Base-by-base conservation (phyloP, 352 stramenopile genomes). In the Phytopythium helicoides region DNA sequence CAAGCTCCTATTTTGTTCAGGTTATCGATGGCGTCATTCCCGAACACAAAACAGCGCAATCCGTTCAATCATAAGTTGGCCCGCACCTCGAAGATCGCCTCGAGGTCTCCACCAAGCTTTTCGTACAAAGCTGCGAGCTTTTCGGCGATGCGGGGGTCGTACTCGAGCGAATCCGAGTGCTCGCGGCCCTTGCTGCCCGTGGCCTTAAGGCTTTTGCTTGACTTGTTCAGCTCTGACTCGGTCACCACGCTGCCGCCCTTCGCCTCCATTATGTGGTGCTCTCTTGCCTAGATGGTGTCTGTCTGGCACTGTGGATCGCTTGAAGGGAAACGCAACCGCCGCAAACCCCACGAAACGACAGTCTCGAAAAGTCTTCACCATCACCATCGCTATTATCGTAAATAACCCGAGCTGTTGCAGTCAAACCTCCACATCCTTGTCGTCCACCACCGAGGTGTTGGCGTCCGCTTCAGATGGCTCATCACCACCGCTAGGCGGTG, bases 151-250 rank as follows among this genome's bases (percentile, higher is more conserved):
- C 58, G 56, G 5, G 68, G 34, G 35, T 92, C 82, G 55, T 72
- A 89, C 46, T 89, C 77, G 52, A 92, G 73, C 18, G 79, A 87
- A 60, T 90, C 77, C 16, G 71, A 67, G 62, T 89, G 76, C 53
- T 87, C 76, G 38, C 73, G 64, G 42, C 71, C 66, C 55, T 89
- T 92, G 35, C 28, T 33, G 28, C 28, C 28, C 28, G 76, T 77
- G 18, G 71, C 64, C 52, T 84, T 82, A 18, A 90, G 60, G 25
- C 61, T 64, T 58, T 88, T 87, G 54, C 71, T 86, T 1, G 66
- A 75, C 58, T 86, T 81, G 56, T 53, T 71, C 35, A 92, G 60
- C 22, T 86, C 81, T 38, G 70, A 72, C 41, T 83, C 73, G 18
- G 71, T 86, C 34, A 89, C 63, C 19, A 11, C 16, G 21, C 28